Evolutionary conservation across 352 stramenopile species (phyloP), one percentile per base, ranked within the genome.

Genomic region (Globisporangium ultimum): DNA sequence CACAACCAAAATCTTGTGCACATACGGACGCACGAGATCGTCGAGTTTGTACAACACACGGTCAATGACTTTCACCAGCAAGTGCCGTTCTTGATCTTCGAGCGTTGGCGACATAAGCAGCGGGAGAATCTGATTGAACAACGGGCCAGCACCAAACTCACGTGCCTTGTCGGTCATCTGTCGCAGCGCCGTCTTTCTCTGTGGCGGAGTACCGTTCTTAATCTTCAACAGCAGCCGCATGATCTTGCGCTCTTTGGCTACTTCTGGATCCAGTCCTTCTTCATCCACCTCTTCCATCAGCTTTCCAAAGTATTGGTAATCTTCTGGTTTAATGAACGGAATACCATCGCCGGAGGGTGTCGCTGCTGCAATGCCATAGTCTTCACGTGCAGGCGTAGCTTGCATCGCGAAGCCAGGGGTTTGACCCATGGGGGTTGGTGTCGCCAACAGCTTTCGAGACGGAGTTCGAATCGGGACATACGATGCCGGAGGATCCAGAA

Each of bases 11-110:
- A 99, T 99, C 65, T 98, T 98, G 84, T 99, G 97, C 36, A 99
- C 97, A 67, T 97, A 99, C 0, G 98, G 97, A n/a, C 97, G 87
- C 32, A 99, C 97, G 12, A 99, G 82, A 63, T 99, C 97, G 61
- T 99, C 97, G 24, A 99, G 80, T 67, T 99, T 99, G 82, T 99
- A 99, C 32, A 99, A 71, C 28, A 99, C 85, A 42, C 98, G 96
- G 70, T 99, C 97, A 64, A 99, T 99, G 15, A 99, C 97, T 72
- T 99, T 99, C 24, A 99, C 97, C 13, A 99, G 79, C 63, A 99
- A 87, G 65, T 99, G 98, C 3, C 98, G 84, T 66, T 99, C 97
- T 69, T 99, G 97, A 74, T 99, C 97, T 67, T 99, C 97, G 6
- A 99, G 79, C 17, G 96, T 98, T 13, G 96, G 97, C 15, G 93